These are phyloP conservation scores for Lactarius indigo DNA, from an alignment of 768 basidiomycete genomes.

Conservation along the genomic window DNA sequence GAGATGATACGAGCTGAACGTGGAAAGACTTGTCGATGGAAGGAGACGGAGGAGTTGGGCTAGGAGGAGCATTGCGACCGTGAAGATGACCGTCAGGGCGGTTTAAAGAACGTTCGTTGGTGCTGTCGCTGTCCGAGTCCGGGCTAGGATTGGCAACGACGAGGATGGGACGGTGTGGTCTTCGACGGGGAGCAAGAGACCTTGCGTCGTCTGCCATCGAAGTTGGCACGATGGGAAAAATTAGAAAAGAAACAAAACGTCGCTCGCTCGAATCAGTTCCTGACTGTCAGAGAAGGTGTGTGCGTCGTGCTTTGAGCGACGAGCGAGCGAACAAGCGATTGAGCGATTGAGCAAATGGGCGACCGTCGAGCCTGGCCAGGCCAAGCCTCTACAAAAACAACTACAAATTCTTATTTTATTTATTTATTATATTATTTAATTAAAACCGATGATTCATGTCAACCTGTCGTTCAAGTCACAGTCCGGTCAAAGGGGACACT, in stretches of 20 bases:
- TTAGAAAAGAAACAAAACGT: not conserved
- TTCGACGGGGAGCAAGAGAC: conserved; percentile 34
- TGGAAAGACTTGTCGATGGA: conserved; percentile 28
- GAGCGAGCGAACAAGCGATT: not conserved
- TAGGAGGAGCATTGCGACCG: conserved; percentile 28
- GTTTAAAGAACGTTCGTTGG: conserved; percentile 30
- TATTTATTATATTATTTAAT: not conserved
- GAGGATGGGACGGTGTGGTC: conserved; percentile 38
- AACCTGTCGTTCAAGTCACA: conserved; percentile 4
- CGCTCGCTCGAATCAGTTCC: not conserved
- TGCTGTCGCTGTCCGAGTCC: conserved; percentile 41
- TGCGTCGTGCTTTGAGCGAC: not conserved
- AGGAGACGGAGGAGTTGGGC: conserved; percentile 32
- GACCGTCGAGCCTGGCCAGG: not conserved
- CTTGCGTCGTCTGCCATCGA: conserved; percentile 61
- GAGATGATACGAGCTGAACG: conserved; percentile 27
- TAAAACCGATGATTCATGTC: conserved; percentile 11
- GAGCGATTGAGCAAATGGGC: not conserved
- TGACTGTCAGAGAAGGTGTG: not conserved
- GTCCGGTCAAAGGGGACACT: conserved; percentile 24
- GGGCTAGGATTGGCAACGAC: conserved; percentile 62
- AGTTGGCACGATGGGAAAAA: not conserved
- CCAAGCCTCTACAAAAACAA: not conserved
- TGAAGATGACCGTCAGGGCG: conserved; percentile 25
- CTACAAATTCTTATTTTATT: not conserved